A percentile compares a stretch with the other conserved stretches of the same genome.
Evolutionary conservation across 2,329 filamentous ascomycete species (phyloP).

Genomic region (Neobulgaria alba): DNA sequence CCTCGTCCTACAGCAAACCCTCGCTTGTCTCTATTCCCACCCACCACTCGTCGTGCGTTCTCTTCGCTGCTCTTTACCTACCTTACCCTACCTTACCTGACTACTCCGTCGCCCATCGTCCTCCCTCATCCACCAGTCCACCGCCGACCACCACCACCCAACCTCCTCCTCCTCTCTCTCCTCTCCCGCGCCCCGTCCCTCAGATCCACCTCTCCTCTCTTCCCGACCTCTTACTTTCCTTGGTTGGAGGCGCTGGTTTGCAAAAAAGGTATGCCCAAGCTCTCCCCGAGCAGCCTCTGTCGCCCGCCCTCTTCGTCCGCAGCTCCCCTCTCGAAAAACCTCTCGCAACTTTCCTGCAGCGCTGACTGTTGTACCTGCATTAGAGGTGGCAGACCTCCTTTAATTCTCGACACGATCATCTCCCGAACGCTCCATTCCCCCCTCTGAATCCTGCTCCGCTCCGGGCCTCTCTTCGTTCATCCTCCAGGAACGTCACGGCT

Average conservation of each 20-base stretch:
- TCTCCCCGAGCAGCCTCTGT: constrained; percentile 17
- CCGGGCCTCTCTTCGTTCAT: constrained; percentile 6
- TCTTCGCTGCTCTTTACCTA: constrained; percentile 20
- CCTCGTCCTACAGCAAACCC: not conserved
- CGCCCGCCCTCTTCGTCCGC: constrained; percentile 8
- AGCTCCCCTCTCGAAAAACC: constrained; percentile 18
- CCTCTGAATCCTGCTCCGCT: constrained; percentile 7
- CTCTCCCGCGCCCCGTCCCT: not conserved
- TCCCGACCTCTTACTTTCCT: constrained; percentile 23
- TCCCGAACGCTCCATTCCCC: constrained; percentile 7
- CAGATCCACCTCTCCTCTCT: constrained; percentile 1
- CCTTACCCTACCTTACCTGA: constrained; percentile 18
- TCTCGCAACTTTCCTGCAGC: constrained; percentile 24
- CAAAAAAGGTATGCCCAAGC: constrained; percentile 20
- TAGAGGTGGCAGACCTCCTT: constrained; percentile 27
- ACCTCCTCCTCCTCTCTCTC: constrained; percentile 16
- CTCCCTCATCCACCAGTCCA: not conserved
- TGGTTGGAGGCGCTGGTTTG: constrained; percentile 14
- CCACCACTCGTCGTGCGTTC: constrained; percentile 4
- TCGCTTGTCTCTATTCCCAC: constrained; percentile 19
- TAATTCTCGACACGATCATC: constrained; percentile 18
- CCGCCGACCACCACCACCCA: constrained; percentile 6
- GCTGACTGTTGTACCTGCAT: constrained; percentile 30
- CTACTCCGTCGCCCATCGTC: not conserved
- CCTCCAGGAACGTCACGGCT: constrained; percentile 23